Evolutionary conservation across 1,139 yeast species (phyloP).

Genomic region (Hansenula lynferdii): DNA sequence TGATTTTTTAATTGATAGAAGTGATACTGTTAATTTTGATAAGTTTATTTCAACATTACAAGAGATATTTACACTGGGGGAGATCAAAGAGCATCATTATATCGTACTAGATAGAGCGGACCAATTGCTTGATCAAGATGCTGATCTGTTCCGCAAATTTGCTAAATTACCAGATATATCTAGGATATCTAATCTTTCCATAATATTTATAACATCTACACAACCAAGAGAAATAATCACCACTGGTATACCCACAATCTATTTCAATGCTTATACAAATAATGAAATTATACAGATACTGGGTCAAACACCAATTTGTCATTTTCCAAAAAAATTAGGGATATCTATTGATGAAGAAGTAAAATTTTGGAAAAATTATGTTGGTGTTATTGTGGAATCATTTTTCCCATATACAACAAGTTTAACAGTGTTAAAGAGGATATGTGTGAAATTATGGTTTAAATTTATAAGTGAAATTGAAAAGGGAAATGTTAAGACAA

Average conservation of each 20-base stretch:
- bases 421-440: conserved; percentile 36
- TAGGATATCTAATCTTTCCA: conserved; percentile 23
- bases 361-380: conserved; percentile 44
- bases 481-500: conserved; percentile 27
- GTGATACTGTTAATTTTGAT: conserved; percentile 41
- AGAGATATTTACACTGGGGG: conserved; percentile 30
- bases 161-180: conserved; percentile 40
- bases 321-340: conserved; percentile 18
- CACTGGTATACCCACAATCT: conserved; percentile 43
- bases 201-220: conserved; percentile 31
- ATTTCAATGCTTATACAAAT: conserved; percentile 42
- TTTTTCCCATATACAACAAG: conserved; percentile 48
- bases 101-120: conserved; percentile 58
- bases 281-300: conserved; percentile 37
- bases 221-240: conserved; percentile 45
- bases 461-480: conserved; percentile 39
- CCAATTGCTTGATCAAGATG: conserved; percentile 44
- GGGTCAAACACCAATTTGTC: conserved; percentile 26
- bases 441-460: conserved; percentile 47
- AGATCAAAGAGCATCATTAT: conserved; percentile 39
- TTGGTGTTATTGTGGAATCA: conserved; percentile 47
- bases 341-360: conserved; percentile 4
- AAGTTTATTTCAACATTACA: conserved; percentile 39
- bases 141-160: conserved; percentile 43
- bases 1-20: conserved; percentile 17